These are phyloP conservation scores for Thozetella sp. DNA, from an alignment of 495 filamentous ascomycete species.

Conservation along the genomic window DNA sequence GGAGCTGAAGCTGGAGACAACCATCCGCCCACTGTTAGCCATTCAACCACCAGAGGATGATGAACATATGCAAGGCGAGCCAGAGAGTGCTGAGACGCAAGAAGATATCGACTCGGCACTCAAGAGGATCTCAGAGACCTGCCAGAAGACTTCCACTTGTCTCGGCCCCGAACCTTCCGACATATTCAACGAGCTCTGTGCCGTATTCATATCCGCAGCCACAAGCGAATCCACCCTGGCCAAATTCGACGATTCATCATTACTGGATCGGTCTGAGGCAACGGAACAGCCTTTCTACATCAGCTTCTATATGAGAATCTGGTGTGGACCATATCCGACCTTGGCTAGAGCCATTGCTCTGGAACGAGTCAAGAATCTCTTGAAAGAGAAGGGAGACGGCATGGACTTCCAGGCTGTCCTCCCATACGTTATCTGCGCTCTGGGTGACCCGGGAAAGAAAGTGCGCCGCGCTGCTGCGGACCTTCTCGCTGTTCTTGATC, in stretches of 20 bases:
- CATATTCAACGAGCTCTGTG: constrained; percentile 58
- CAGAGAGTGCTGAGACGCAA: constrained; percentile 15
- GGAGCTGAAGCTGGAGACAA: constrained; percentile 69
- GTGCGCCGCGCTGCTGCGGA: constrained; percentile 76
- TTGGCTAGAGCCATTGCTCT: constrained; percentile 69
- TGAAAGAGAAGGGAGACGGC: constrained; percentile 47
- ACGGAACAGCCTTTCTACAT: constrained; percentile 65
- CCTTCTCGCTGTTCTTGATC: constrained; percentile 51
- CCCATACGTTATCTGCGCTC: constrained; percentile 73
- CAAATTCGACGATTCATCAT: constrained; percentile 57
- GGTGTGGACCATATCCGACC: constrained; percentile 71
- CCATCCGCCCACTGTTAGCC: constrained; percentile 50
- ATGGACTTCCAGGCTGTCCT: constrained; percentile 76
- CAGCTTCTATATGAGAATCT: constrained; percentile 75
- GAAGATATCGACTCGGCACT: constrained; percentile 19
- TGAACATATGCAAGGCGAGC: constrained; percentile 50
- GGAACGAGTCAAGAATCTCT: constrained; percentile 51
- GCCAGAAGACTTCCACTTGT: constrained; percentile 41
- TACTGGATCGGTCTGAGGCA: constrained; percentile 58
- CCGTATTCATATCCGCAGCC: constrained; percentile 63
- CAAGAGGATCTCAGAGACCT: constrained; percentile 36
- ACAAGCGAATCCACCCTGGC: constrained; percentile 50
- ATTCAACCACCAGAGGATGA: constrained; percentile 43
- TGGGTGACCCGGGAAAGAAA: constrained; percentile 71
- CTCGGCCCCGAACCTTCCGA: constrained; percentile 38